phyloP scores from a whole-genome alignment of 2,329 filamentous ascomycete species.

The Emericellopsis atlantica region DNA sequence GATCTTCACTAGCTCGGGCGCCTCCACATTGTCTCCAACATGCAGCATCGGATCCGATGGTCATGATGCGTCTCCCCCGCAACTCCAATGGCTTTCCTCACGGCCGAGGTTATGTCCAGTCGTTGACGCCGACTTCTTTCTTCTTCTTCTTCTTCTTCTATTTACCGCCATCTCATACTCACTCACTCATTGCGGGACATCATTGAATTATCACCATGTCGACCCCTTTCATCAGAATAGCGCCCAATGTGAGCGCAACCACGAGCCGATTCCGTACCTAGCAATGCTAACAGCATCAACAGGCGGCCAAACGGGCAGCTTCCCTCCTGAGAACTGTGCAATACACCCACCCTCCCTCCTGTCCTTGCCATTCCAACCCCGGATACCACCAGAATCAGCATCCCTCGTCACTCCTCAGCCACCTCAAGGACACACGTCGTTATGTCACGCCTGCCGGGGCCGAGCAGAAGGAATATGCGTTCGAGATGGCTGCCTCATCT shows the following conservation, averaged over 20 bases:
- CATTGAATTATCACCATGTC: background rate
- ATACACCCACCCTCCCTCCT: slow-evolving; percentile 74
- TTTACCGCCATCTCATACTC: background rate
- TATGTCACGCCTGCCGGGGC: slow-evolving; percentile 62
- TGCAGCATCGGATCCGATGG: background rate
- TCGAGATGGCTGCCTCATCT: slow-evolving; percentile 93
- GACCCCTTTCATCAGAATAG: background rate
- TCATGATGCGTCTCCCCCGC: background rate
- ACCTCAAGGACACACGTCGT: slow-evolving; percentile 23
- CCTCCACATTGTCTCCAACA: background rate
- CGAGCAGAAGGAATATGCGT: slow-evolving; percentile 84
- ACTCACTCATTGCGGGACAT: background rate
- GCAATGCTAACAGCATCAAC: slow-evolving; percentile 1
- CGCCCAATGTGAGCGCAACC: slow-evolving; percentile 18
- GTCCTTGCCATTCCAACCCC: slow-evolving; percentile 88
- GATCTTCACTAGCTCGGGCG: background rate
- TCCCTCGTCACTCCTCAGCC: slow-evolving; percentile 40
- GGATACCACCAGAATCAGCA: slow-evolving; percentile 63
- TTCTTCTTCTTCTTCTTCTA: background rate
- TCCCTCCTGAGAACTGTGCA: slow-evolving; percentile 81
- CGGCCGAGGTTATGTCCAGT: background rate
- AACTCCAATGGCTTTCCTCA: background rate
- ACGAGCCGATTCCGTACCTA: background rate
- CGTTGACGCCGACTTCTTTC: background rate
- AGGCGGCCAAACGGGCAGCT: slow-evolving; percentile 52